Evolutionary conservation across 192 early-diverging fungal genomes (phyloP).

Genomic region (Backusella macrospora): DNA sequence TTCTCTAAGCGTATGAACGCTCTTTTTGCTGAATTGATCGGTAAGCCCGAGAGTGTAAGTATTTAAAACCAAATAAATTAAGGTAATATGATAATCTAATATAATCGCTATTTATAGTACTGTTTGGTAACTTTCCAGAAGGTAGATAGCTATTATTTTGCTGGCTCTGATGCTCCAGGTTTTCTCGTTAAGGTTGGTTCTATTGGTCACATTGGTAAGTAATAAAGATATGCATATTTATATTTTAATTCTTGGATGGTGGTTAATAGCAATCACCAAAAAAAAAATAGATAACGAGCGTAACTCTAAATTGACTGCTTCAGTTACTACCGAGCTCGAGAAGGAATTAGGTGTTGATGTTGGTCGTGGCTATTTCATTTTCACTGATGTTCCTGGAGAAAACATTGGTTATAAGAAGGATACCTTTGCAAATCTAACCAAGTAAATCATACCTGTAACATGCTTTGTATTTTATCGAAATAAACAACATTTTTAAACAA

Average conservation of each 20-base stretch:
- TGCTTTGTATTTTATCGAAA: not conserved
- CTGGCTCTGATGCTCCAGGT: slow-evolving; percentile 27
- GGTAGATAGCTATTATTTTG: slow-evolving; percentile 27
- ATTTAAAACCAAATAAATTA: not conserved
- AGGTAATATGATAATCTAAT: not conserved
- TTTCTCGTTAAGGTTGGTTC: slow-evolving; percentile 33
- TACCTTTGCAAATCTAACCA: slow-evolving; percentile 26
- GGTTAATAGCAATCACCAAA: not conserved
- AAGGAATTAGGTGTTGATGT: slow-evolving; percentile 21
- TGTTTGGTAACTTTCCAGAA: slow-evolving; percentile 38
- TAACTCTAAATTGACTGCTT: slow-evolving; percentile 13
- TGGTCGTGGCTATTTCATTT: slow-evolving; percentile 41
- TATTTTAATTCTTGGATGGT: not conserved
- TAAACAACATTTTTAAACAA: not conserved
- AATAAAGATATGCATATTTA: not conserved
- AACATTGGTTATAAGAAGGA: slow-evolving; percentile 34
- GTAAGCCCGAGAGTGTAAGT: slow-evolving; percentile 40
- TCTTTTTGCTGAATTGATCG: slow-evolving; percentile 37
- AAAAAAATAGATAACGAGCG: slow-evolving; percentile 18
- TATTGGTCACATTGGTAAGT: slow-evolving; percentile 35
- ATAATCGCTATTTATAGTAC: slow-evolving; percentile 10
- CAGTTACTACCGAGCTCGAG: slow-evolving; percentile 15
- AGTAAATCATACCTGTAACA: slow-evolving; percentile 1
- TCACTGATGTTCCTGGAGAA: slow-evolving; percentile 21
- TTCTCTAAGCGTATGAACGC: slow-evolving; percentile 29